Evolutionary conservation across 73 alveolate species (phyloP).

Genomic region (Paraurostyla sp.): DNA sequence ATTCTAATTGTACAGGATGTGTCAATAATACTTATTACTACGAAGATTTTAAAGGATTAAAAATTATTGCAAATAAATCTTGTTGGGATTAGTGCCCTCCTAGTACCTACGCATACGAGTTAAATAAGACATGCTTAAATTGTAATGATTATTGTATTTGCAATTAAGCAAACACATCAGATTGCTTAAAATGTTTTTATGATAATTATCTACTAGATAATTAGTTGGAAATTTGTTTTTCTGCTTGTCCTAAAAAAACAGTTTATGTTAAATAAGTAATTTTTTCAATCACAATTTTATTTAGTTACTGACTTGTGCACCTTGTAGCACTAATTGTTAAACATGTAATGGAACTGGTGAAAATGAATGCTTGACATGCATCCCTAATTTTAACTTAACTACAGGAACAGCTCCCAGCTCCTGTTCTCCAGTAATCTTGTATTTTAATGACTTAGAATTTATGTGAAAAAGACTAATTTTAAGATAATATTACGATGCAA

Average conservation of each 20-base stretch:
- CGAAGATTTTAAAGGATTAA: not conserved
- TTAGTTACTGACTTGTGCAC: not conserved
- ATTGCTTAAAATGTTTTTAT: not conserved
- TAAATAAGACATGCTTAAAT: not conserved
- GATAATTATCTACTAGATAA: not conserved
- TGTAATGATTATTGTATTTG: conserved; percentile 22
- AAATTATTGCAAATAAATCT: not conserved
- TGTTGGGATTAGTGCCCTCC: conserved; percentile 51
- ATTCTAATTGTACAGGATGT: conserved; percentile 1
- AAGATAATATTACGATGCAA: not conserved
- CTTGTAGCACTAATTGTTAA: not conserved
- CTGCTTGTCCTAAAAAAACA: not conserved
- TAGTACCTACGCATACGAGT: not conserved
- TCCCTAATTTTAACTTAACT: not conserved
- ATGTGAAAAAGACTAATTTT: conserved; percentile 25
- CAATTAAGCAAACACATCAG: not conserved
- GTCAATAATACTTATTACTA: not conserved
- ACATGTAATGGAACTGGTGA: not conserved
- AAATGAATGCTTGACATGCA: conserved; percentile 10
- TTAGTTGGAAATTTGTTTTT: not conserved
- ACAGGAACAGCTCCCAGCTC: conserved; percentile 11
- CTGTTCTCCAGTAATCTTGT: not conserved
- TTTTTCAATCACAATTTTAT: too few species aligned
- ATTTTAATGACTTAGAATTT: too few species aligned
- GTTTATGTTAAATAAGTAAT: not conserved